phyloP scores from a whole-genome alignment of 345 rosid species.

The Populus davidiana region DNA sequence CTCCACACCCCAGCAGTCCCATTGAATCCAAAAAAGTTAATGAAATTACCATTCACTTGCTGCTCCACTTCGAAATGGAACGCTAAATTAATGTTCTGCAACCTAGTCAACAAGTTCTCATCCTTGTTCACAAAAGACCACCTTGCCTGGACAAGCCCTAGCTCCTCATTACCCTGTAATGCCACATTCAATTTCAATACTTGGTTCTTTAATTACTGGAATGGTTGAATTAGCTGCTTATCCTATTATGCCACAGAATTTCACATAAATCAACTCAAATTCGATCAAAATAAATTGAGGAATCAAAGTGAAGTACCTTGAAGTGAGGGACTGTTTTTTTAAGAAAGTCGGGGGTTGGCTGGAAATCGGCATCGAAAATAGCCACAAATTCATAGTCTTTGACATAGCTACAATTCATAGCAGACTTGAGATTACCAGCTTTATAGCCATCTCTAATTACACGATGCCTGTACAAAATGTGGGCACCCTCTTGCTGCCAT shows the following conservation, averaged over 20 bases:
- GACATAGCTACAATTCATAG: conserved; percentile 87
- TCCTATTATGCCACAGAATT: not conserved
- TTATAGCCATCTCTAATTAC: conserved; percentile 85
- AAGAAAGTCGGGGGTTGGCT: conserved; percentile 81
- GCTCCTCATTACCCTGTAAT: conserved; percentile 69
- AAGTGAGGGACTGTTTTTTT: conserved; percentile 83
- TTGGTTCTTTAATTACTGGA: not conserved
- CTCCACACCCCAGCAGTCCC: conserved; percentile 99
- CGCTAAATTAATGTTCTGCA: conserved; percentile 81
- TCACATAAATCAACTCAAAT: not conserved
- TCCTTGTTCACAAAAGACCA: conserved; percentile 97
- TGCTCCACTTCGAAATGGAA: conserved; percentile 97
- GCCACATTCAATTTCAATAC: not conserved
- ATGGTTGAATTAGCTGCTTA: not conserved
- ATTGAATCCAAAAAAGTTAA: conserved; percentile 89
- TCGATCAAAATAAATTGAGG: not conserved
- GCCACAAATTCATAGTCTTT: conserved; percentile 90
- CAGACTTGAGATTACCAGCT: conserved; percentile 96
- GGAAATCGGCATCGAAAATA: conserved; percentile 94
- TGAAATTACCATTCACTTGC: conserved; percentile 79
- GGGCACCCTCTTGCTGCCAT: conserved; percentile 85
- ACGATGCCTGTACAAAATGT: conserved; percentile 78
- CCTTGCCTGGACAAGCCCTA: conserved; percentile 86
- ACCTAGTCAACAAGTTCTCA: conserved; percentile 80
- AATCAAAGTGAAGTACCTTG: conserved; percentile 42